These are phyloP conservation scores for Russula foetens DNA, from an alignment of 768 basidiomycete genomes.

Conservation along the genomic window DNA sequence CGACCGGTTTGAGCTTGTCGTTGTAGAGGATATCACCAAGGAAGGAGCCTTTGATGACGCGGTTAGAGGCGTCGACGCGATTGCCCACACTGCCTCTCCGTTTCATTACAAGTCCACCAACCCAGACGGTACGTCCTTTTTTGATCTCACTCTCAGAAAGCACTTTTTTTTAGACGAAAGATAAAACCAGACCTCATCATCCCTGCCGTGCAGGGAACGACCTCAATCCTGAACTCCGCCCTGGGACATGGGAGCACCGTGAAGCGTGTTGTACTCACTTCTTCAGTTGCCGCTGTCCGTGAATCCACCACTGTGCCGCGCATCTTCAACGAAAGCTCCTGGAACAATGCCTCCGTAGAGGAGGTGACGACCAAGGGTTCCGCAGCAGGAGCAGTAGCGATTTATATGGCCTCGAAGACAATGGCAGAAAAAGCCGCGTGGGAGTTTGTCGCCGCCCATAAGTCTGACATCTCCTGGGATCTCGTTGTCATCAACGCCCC, in stretches of 20 bases:
- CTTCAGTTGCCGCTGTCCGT: conserved; percentile 44
- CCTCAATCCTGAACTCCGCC: conserved; percentile 51
- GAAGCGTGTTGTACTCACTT: conserved; percentile 56
- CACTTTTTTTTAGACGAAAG: neutral
- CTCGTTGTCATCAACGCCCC: conserved; percentile 48
- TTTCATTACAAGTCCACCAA: conserved; percentile 40
- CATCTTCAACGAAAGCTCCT: conserved; percentile 26
- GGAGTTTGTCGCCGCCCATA: conserved; percentile 39
- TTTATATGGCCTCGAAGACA: conserved; percentile 51
- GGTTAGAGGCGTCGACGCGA: conserved; percentile 65
- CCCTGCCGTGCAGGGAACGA: conserved; percentile 68
- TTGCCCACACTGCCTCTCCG: conserved; percentile 65
- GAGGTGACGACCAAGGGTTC: conserved; percentile 42
- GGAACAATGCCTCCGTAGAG: conserved; percentile 48
- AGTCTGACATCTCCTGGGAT: conserved; percentile 40
- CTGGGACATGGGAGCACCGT: conserved; percentile 46
- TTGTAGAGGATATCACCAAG: conserved; percentile 63
- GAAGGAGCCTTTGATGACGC: conserved; percentile 69
- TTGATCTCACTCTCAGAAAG: neutral
- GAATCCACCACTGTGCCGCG: conserved; percentile 22
- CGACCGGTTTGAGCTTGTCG: conserved; percentile 50
- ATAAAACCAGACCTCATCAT: conserved; percentile 43
- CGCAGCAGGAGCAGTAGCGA: conserved; percentile 31
- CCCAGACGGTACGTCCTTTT: conserved; percentile 24
- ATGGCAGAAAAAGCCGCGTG: conserved; percentile 55